Conservation (phyloP, 257 asterid genomes). For the Ballota nigra region DNA sequence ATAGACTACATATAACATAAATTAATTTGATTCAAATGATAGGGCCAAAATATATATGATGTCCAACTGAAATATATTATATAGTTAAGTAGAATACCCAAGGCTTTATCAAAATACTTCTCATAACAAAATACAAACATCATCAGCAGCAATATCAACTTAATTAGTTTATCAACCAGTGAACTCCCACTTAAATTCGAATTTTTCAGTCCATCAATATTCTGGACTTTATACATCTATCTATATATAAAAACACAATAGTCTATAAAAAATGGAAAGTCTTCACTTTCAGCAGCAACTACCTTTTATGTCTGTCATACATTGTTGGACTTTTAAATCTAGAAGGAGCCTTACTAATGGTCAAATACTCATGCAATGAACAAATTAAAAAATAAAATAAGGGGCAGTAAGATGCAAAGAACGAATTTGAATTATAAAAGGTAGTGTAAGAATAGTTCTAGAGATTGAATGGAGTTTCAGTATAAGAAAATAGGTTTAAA, state of each 20-base stretch:
- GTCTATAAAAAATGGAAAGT: neutral
- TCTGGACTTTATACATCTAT: neutral
- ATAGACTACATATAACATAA: neutral
- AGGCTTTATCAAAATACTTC: neutral
- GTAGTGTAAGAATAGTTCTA: neutral
- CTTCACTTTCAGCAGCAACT: neutral
- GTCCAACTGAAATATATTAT: neutral
- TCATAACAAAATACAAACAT: neutral
- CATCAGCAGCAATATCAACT: neutral
- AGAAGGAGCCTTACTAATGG: neutral
- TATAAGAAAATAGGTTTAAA: neutral
- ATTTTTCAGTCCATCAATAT: neutral
- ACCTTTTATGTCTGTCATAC: neutral
- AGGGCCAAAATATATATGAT: neutral
- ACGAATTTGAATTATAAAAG: neutral
- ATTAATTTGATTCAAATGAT: neutral
- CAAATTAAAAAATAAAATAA: neutral
- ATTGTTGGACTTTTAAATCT: neutral
- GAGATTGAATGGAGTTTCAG: conserved; percentile 1
- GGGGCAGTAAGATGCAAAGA: conserved; percentile 1
- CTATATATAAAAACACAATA: neutral
- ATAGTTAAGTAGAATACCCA: neutral
- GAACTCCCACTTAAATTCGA: neutral
- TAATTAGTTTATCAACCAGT: neutral
- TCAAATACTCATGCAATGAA: neutral